phyloP scores from a whole-genome alignment of 139 green algal genomes.

The Microglena sp. region DNA sequence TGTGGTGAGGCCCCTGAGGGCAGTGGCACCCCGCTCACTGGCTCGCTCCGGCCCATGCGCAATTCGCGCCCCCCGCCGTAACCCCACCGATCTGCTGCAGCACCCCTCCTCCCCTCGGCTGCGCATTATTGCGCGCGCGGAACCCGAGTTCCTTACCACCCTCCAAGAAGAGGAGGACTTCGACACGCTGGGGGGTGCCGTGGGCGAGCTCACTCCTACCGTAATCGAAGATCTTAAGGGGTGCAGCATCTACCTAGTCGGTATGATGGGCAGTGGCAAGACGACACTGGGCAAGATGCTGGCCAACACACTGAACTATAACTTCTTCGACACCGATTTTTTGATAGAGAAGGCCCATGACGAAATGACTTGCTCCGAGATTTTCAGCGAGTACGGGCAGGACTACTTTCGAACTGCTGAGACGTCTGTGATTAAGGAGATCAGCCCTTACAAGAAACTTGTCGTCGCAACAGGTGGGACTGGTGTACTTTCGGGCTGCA shows the following conservation, averaged over 20 bases:
- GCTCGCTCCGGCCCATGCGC: no score
- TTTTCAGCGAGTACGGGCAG: constrained; percentile 77
- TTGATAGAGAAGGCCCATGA: constrained; percentile 62
- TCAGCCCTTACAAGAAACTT: constrained; percentile 64
- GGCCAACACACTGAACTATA: constrained; percentile 60
- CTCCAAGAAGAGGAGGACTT: constrained; percentile 33
- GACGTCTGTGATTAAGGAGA: constrained; percentile 49
- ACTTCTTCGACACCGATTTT: constrained; percentile 75
- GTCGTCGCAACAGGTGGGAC: constrained; percentile 80
- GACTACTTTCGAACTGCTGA: constrained; percentile 49
- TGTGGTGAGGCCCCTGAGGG: no score
- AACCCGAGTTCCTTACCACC: background rate
- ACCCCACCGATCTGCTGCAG: no score
- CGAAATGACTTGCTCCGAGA: constrained; percentile 44
- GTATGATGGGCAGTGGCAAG: constrained; percentile 85
- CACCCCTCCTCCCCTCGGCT: no score
- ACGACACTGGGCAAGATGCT: constrained; percentile 49
- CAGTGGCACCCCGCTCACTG: no score
- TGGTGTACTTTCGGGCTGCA: no score
- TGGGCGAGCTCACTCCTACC: constrained; percentile 31
- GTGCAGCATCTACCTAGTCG: constrained; percentile 76
- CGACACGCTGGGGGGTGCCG: constrained; percentile 31
- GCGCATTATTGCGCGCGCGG: background rate
- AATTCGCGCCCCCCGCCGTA: no score
- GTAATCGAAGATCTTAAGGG: constrained; percentile 48